These are phyloP conservation scores for Plasmodium inui DNA, from an alignment of 169 alveolate genomes.

Conservation along the genomic window DNA sequence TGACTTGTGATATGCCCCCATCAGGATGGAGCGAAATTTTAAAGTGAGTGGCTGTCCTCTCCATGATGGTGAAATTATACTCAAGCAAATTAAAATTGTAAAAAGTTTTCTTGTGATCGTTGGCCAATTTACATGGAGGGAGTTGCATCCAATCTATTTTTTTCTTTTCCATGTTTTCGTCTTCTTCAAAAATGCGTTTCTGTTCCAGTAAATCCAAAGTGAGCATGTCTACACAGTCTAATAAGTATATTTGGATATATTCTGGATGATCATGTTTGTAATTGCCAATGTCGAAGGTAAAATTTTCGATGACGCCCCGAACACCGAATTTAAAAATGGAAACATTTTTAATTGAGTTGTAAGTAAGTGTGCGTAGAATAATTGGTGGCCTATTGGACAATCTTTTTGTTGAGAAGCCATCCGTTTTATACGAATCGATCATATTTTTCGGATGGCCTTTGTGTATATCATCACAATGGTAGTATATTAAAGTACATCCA, in stretches of 20 bases:
- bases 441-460: constrained; percentile 70
- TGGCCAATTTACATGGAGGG: constrained; percentile 52
- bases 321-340: constrained; percentile 72
- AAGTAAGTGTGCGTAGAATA: constrained; percentile 46
- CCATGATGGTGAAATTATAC: constrained; percentile 38
- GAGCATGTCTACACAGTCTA: constrained; percentile 63
- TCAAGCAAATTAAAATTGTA: constrained; percentile 58
- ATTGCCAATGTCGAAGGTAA: constrained; percentile 60
- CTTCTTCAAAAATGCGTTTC: constrained; percentile 65
- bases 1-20: constrained; percentile 67
- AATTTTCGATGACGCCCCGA: constrained; percentile 66
- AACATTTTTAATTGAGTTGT: constrained; percentile 40
- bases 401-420: constrained; percentile 64
- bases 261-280: constrained; percentile 70
- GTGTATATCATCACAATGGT: constrained; percentile 55
- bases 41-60: constrained; percentile 64
- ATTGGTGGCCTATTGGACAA: constrained; percentile 67
- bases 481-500: constrained; percentile 67
- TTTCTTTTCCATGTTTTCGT: constrained; percentile 51
- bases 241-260: constrained; percentile 31
- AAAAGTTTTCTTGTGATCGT: constrained; percentile 41
- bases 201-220: constrained; percentile 68
- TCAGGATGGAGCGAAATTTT: constrained; percentile 67
- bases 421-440: constrained; percentile 46
- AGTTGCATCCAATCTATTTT: constrained; percentile 58